phyloP scores from a whole-genome alignment of 805 yeast genomes.

The Pachysolen tannophilus region DNA sequence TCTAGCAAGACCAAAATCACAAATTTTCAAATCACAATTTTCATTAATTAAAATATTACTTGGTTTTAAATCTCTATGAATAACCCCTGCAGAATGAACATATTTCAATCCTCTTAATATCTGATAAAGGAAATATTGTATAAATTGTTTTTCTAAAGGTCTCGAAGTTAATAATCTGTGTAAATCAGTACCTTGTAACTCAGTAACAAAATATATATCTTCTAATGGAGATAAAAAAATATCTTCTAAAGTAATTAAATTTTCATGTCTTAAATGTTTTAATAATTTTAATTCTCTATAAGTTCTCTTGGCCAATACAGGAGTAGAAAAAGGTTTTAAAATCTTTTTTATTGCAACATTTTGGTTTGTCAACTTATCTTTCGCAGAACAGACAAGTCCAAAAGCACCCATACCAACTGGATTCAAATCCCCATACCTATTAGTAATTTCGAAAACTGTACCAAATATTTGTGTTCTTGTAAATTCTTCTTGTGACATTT shows the following conservation, averaged over 20 bases:
- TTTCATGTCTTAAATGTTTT: slow-evolving; percentile 92
- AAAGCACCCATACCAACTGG: slow-evolving; percentile 99
- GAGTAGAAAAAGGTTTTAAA: slow-evolving; percentile 94
- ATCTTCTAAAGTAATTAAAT: slow-evolving; percentile 86
- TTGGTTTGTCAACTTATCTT: slow-evolving; percentile 82
- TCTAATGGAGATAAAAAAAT: slow-evolving; percentile 91
- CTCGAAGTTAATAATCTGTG: slow-evolving; percentile 86
- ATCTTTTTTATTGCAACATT: slow-evolving; percentile 96
- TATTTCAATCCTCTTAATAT: slow-evolving; percentile 90
- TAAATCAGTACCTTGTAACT: slow-evolving; percentile 92
- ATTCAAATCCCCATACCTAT: slow-evolving; percentile 80
- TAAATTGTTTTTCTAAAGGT: slow-evolving; percentile 92
- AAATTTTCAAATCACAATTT: slow-evolving; percentile 91
- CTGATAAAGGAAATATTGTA: slow-evolving; percentile 94
- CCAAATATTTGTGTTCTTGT: slow-evolving; percentile 89
- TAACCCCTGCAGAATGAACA: slow-evolving; percentile 91
- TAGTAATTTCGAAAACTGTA: slow-evolving; percentile 89
- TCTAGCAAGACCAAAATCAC: slow-evolving; percentile 95
- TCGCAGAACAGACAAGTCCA: slow-evolving; percentile 95
- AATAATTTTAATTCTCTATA: slow-evolving; percentile 90
- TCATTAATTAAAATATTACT: slow-evolving; percentile 90
- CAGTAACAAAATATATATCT: slow-evolving; percentile 94
- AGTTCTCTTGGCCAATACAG: slow-evolving; percentile 93
- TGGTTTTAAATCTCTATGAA: slow-evolving; percentile 93
- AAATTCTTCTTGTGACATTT: slow-evolving; percentile 30